Percentiles rank a stretch among this genome's conserved stretches.
Evolutionary conservation across 495 filamentous ascomycete genomes (phyloP).

Genomic region (Talaromyces nanjingensis): DNA sequence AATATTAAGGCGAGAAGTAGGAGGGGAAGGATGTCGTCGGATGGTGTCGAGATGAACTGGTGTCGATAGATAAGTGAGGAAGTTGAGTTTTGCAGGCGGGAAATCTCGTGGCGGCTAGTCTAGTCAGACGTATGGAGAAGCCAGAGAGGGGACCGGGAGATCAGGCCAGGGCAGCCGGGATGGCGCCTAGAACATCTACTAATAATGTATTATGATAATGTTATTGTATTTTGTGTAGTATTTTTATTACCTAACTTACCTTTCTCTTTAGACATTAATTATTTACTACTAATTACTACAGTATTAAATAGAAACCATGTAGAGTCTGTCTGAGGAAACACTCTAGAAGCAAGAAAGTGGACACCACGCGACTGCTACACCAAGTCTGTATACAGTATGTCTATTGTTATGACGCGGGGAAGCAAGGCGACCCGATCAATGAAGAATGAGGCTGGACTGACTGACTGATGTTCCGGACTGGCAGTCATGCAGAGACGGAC

Average conservation of each 20-base stretch:
- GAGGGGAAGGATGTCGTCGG: not conserved
- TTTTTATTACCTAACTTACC: not conserved
- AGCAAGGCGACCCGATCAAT: conserved; percentile 3
- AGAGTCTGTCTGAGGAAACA: not conserved
- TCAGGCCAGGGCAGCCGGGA: not conserved
- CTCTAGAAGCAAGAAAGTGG: not conserved
- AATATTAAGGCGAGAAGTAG: not conserved
- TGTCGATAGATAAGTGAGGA: not conserved
- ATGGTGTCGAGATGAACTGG: not conserved
- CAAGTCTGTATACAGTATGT: not conserved
- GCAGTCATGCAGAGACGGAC: not conserved
- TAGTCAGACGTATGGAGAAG: not conserved
- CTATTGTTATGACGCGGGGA: not conserved
- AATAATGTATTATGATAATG: not conserved
- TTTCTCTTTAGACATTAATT: not conserved
- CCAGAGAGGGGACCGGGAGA: not conserved
- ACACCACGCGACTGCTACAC: not conserved
- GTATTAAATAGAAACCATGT: too few species aligned
- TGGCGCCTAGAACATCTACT: not conserved
- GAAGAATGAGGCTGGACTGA: not conserved
- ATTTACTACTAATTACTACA: not conserved
- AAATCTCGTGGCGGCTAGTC: conserved; percentile 6
- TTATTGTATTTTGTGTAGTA: not conserved
- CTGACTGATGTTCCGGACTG: not conserved
- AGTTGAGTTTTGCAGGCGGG: conserved; percentile 3